Evolutionary conservation across 1,284 basidiomycete genomes (phyloP), one percentile per base, ranked within the genome.

Genomic region (Amylostereum areolatum): DNA sequence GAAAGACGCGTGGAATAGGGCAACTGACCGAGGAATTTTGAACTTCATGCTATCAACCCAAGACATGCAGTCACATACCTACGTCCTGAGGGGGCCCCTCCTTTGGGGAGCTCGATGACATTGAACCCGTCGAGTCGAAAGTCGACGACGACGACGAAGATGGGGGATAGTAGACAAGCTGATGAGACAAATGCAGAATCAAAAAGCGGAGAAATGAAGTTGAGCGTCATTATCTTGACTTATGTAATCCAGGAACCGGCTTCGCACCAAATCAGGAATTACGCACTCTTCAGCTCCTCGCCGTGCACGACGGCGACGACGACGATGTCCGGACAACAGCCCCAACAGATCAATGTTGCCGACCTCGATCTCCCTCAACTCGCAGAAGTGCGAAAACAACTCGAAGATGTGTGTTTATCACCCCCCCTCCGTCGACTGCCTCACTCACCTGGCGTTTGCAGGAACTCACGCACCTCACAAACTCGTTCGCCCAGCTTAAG

Each of bases 401-500:
- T 97, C 2, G 93, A 97, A 62, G 89, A 94, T 68, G 93, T 91
- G 49, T 49, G 71, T 57, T n/a, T 35, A 24, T 25, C 46, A 24
- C 12, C 11, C 5, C 48, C 31, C 24, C 25, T 18, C 30, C 34
- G 18, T 39, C 18, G 46, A 32, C 30, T 47, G 42, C 39, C 42
- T 54, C 51, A 37, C 34, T 48, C 51, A 35, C 33, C 33, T 35
- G 46, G 11, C 25, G n/a, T 33, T 4, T 45, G 31, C 67, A 97
- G 91, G 96, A 98, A 75, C 71, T 98, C 36, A 86, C 84, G 52
- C 95, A 97, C 64, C 75, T 98, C 48, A 92, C 94, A 5, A 88
- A 81, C 57, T 97, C 95, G 27, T 98, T 94, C 65, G 83, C 85
- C 5, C 94, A 97, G 62, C 81, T 98, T 29, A 95, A 92, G 65